phyloP scores from a whole-genome alignment of 129 eudicot genomes.

The Flaveria bidentis region DNA sequence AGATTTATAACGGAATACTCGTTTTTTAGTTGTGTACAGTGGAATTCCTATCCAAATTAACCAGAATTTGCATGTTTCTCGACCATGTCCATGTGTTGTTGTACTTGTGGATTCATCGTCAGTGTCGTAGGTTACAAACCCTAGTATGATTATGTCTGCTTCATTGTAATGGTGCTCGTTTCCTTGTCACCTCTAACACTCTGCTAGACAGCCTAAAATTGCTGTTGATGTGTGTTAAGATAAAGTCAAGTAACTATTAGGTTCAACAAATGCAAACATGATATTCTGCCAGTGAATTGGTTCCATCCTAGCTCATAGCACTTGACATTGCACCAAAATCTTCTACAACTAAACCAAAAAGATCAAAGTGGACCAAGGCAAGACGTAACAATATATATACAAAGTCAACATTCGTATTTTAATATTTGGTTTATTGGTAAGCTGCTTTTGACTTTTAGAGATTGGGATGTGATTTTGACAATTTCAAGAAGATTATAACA shows the following conservation, averaged over 20 bases:
- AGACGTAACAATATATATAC: slow-evolving; percentile 15
- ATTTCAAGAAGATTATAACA: slow-evolving; percentile 18
- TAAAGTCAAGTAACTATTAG: neutral
- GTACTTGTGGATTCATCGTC: no score
- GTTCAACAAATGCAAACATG: slow-evolving; percentile 13
- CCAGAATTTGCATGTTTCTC: no score
- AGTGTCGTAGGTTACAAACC: no score
- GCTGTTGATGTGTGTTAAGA: neutral
- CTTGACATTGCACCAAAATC: slow-evolving; percentile 25
- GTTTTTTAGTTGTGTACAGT: no score
- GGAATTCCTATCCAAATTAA: no score
- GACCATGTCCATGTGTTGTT: no score
- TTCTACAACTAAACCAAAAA: slow-evolving; percentile 14
- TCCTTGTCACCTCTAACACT: neutral
- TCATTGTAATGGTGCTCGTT: no score
- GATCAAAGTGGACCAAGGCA: slow-evolving; percentile 14
- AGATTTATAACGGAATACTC: no score
- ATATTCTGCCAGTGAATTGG: slow-evolving; percentile 13
- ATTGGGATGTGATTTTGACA: slow-evolving; percentile 22
- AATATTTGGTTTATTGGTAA: neutral
- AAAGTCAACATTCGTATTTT: slow-evolving; percentile 31
- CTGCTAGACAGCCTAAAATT: neutral
- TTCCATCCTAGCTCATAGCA: slow-evolving; percentile 24
- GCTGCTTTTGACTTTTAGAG: slow-evolving; percentile 28
- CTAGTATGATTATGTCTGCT: no score